Evolutionary conservation across 2,329 filamentous ascomycete genomes (phyloP).

Genomic region (Alternaria atra): DNA sequence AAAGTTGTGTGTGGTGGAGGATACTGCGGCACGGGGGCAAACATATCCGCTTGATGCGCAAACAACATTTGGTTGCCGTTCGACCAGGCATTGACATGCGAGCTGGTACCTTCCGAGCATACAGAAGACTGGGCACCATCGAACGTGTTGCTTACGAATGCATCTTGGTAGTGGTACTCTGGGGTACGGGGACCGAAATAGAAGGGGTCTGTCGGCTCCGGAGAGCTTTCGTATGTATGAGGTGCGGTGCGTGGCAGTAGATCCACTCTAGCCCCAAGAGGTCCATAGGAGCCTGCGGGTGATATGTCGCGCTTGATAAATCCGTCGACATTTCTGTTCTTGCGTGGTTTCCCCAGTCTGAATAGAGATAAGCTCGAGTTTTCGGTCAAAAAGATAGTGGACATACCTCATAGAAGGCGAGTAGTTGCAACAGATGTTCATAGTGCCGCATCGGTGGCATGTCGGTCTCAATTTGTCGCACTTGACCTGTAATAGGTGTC

Average conservation of each 20-base stretch:
- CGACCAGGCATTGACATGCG: conserved; percentile 41
- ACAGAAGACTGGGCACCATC: conserved; percentile 47
- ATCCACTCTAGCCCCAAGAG: conserved; percentile 40
- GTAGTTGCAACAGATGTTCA: conserved; percentile 52
- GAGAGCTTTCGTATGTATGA: conserved; percentile 46
- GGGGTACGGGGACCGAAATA: conserved; percentile 48
- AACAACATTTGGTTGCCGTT: conserved; percentile 47
- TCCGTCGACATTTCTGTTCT: conserved; percentile 49
- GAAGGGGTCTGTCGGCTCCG: conserved; percentile 48
- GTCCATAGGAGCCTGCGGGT: conserved; percentile 43
- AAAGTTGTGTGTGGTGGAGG: conserved; percentile 30
- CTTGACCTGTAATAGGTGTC: conserved; percentile 38
- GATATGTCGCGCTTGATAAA: conserved; percentile 47
- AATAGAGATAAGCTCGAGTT: conserved; percentile 24
- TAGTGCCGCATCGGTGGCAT: conserved; percentile 49
- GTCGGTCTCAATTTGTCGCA: conserved; percentile 50
- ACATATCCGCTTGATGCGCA: conserved; percentile 37
- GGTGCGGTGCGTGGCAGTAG: conserved; percentile 44
- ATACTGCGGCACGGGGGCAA: conserved; percentile 39
- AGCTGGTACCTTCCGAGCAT: conserved; percentile 40
- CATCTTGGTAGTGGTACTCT: conserved; percentile 47
- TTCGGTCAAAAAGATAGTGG: background rate
- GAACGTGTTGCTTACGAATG: conserved; percentile 40
- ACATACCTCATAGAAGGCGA: conserved; percentile 52
- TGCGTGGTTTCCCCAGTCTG: conserved; percentile 49